These are phyloP conservation scores for Cryptosporidium viatorum DNA, from an alignment of 169 alveolate species.

Conservation along the genomic window DNA sequence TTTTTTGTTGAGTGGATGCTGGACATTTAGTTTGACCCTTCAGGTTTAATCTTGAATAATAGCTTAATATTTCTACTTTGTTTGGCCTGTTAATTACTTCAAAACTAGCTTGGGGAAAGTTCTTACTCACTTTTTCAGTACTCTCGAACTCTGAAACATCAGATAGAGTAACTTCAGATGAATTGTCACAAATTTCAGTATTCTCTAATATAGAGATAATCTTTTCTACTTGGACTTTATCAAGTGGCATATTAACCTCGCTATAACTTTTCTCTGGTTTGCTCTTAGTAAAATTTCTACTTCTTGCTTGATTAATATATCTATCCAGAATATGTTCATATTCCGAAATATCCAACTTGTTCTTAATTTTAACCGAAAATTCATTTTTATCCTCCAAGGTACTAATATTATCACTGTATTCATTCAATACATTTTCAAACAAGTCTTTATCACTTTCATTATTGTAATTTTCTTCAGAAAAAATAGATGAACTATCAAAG, in stretches of 20 bases:
- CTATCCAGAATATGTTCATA: constrained; percentile 57
- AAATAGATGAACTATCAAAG: background rate
- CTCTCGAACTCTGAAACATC: background rate
- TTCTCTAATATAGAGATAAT: constrained; percentile 47
- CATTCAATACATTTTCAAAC: constrained; percentile 26
- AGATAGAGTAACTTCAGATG: background rate
- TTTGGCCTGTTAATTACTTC: constrained; percentile 15
- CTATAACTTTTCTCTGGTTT: constrained; percentile 6
- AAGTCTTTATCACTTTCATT: background rate
- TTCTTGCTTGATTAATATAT: constrained; percentile 34
- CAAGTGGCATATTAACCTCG: constrained; percentile 30
- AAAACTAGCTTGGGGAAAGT: background rate
- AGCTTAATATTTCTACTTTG: background rate
- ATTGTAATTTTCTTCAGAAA: background rate
- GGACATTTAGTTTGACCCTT: background rate
- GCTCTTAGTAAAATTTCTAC: background rate
- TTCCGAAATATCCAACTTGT: constrained; percentile 2
- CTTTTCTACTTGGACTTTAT: constrained; percentile 17
- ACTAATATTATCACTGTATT: constrained; percentile 17
- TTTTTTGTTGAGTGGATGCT: background rate
- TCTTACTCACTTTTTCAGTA: background rate
- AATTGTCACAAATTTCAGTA: constrained; percentile 4
- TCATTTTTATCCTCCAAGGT: background rate
- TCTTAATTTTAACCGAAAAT: background rate
- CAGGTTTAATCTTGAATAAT: background rate